Percentiles rank a stretch among this genome's conserved stretches.
phyloP scores from a whole-genome alignment of 139 green algal genomes.

The Coccomyxa sp. region DNA sequence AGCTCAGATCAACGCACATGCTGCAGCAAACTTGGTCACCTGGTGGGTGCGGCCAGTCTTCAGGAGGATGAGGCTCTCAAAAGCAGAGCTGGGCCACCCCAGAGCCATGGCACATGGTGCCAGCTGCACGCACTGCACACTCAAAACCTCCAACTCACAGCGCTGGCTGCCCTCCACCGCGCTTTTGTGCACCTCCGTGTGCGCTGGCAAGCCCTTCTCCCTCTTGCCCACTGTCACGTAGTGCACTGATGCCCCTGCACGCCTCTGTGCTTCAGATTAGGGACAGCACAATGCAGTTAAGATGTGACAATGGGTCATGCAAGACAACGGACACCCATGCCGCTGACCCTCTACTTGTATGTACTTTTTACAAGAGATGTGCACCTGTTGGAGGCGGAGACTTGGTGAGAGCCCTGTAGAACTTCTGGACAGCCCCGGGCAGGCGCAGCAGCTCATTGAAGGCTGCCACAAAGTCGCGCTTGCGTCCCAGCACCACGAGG shows the following conservation, averaged over 20 bases:
- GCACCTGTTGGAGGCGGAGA: neutral
- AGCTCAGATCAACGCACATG: neutral
- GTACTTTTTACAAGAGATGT: no score
- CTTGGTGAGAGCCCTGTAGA: conserved; percentile 29
- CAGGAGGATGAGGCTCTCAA: conserved; percentile 60
- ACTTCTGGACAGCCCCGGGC: conserved; percentile 20
- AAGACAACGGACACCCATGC: no score
- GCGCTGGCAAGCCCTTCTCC: conserved; percentile 27
- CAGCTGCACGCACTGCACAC: conserved; percentile 20
- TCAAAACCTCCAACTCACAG: conserved; percentile 47
- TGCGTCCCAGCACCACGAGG: conserved; percentile 60
- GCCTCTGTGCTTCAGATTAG: neutral
- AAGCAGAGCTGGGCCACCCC: conserved; percentile 30
- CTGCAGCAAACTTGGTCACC: neutral
- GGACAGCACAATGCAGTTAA: conserved; percentile 1
- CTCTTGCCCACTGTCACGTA: conserved; percentile 23
- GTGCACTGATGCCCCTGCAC: conserved; percentile 44
- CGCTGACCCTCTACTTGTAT: no score
- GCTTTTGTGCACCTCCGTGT: conserved; percentile 34
- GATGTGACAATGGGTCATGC: neutral
- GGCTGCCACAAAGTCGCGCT: conserved; percentile 36
- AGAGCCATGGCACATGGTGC: neutral
- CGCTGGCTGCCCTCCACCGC: conserved; percentile 6
- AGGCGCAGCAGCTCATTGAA: conserved; percentile 50
- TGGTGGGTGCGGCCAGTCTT: conserved; percentile 76